Evolutionary conservation across 805 yeast genomes (phyloP), one percentile per base, ranked within the genome.

Genomic region (Nakazawaea peltata): DNA sequence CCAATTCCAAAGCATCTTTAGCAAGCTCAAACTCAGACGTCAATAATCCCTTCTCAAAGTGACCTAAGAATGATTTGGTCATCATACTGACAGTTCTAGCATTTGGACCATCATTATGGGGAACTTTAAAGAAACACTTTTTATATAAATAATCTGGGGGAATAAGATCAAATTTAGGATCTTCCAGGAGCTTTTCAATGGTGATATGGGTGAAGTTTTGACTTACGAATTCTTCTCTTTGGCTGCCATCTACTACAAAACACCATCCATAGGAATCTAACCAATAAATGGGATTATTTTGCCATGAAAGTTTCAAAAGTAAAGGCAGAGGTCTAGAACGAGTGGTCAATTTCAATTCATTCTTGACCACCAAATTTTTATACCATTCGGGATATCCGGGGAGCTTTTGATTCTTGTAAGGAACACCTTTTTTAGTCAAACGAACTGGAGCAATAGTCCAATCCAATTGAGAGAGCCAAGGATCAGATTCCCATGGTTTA

Each of bases 381-480:
- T 84, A 94, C 99, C 99, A 92, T 44, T 81, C 81, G 0, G 99
- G 99, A 47, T 69, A 85, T 0, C 96, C 97, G 0, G 95, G 94
- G 31, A 85, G 51, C 46, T 74, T 86, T 54, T 85, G 95, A 18
- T 71, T 75, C 36, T 84, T 82, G 17, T 62, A 68, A 1, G 85
- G 83, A 3, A 57, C 59, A 2, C 92, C 94, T 26, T 71, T 65
- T 50, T 85, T 85, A 11, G 79, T 83, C 28, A 75, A 43, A 34
- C 75, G 68, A 0, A 69, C 53, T 1, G 82, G 80, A 22, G 64
- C 65, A 2, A 80, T 60, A 0, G 76, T 70, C 99, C 99, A 92
- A 54, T 92, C 86, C 39, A 92, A 62, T 54, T 94, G 98, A 2
- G 68, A 64, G 26, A 88, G 62, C 98, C 98, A 94, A 0, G 94